These are phyloP conservation scores for Rhizophora mangle DNA, from an alignment of 345 rosid genomes.

Conservation along the genomic window DNA sequence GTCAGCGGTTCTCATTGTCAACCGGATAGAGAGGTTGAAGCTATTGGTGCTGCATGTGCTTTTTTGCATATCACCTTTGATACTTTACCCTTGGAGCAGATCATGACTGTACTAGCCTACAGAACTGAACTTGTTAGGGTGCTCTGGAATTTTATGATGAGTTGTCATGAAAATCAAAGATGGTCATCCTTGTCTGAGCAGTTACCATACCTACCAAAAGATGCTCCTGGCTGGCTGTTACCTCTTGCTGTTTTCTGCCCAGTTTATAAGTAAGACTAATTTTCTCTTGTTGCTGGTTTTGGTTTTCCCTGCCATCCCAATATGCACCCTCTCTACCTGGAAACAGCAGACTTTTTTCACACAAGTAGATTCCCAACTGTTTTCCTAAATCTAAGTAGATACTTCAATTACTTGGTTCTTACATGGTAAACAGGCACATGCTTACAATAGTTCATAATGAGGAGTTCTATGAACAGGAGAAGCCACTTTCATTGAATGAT, in stretches of 20 bases:
- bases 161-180: constrained; percentile 76
- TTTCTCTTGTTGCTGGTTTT: neutral
- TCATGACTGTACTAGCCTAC: constrained; percentile 89
- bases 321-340: no score
- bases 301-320: neutral
- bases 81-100: constrained; percentile 71
- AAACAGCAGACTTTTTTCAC: no score
- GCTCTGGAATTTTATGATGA: constrained; percentile 89
- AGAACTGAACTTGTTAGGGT: constrained; percentile 89
- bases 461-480: constrained; percentile 95
- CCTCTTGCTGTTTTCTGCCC: constrained; percentile 97
- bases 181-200: constrained; percentile 70
- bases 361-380: neutral
- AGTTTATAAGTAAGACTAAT: constrained; percentile 75
- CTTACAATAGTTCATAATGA: constrained; percentile 93
- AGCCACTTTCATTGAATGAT: constrained; percentile 80
- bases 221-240: constrained; percentile 91
- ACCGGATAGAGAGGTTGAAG: constrained; percentile 55
- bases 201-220: constrained; percentile 62
- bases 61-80: constrained; percentile 79
- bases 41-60: constrained; percentile 91
- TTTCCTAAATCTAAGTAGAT: neutral
- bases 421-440: constrained; percentile 76
- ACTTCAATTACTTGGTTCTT: constrained; percentile 10
- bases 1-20: constrained; percentile 36